Conservation (phyloP, 129 eudicot species). For the Heracleum sosnowskyi region DNA sequence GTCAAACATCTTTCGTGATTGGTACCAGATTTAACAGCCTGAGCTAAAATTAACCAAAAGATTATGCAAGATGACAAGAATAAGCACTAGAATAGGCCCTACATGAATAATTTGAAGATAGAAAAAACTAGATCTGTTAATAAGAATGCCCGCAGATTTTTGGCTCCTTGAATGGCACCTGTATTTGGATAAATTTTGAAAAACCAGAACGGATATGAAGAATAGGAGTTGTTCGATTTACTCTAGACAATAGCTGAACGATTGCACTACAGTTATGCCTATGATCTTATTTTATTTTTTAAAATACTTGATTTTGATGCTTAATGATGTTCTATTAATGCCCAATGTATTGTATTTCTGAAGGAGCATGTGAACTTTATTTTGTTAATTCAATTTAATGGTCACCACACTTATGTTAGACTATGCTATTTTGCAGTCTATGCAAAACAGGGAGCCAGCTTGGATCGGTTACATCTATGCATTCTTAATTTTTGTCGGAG, state of each 20-base stretch:
- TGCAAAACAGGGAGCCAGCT: constrained; percentile 76
- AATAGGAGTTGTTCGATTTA: background rate
- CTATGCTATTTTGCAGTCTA: constrained; percentile 49
- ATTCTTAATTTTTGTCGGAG: constrained; percentile 65
- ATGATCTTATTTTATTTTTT: background rate
- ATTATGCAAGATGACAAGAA: background rate
- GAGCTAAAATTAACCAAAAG: background rate
- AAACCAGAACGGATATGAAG: background rate
- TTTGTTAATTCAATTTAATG: background rate
- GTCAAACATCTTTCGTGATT: background rate
- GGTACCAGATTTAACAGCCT: background rate
- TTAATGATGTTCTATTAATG: background rate
- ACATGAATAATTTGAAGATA: background rate
- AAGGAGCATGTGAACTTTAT: background rate
- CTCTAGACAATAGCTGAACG: background rate
- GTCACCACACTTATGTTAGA: background rate
- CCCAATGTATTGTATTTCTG: background rate
- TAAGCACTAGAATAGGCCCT: background rate
- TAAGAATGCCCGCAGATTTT: background rate
- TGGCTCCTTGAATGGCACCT: background rate
- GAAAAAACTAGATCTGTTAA: background rate
- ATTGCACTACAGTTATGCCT: background rate
- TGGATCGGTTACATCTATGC: constrained; percentile 77
- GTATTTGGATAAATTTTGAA: background rate
- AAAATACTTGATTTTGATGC: background rate